Evolutionary conservation across 352 stramenopile genomes (phyloP), one percentile per base, ranked within the genome.

Genomic region (Globisporangium paroecandrum): DNA sequence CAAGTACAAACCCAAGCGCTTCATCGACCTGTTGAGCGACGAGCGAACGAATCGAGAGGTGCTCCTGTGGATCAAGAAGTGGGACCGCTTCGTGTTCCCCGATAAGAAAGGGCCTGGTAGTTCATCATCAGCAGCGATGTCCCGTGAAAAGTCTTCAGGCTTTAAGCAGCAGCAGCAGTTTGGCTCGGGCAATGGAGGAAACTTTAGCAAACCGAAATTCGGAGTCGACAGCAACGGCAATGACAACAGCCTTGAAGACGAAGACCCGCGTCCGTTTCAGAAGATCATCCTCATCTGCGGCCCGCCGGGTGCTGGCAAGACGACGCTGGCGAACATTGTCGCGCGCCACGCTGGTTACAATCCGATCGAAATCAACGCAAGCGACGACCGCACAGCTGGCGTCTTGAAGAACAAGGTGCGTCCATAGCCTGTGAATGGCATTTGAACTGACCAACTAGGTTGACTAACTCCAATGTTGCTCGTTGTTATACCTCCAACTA

Each of bases 291-390:
- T 99, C 7, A 85, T 99, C 12, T 98, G 89, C 69, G 97, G 97
- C 12, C 91, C 94, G 7, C 93, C 96, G 15, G 95, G 96, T 55
- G 84, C 93, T 0, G 96, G 96, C 18, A 99, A 99, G 77, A 99
- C 96, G 2, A 99, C 97, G 13, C 76, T 99, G 51, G 98, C 97
- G 9, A 97, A 99, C 68, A 97, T 99, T 55, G 82, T 98, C 22
- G 97, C 97, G 8, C 81, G 81, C 38, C 95, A 99, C 72, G 93
- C 93, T n/a, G 98, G 98, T 5, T 99, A 99, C 81, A 94, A 97
- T 55, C 89, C 95, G 0, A 89, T 99, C 51, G 98, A 99, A 79
- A 83, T 99, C 8, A 99, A 99, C 79, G 98, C 97, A 41, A 99
- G 93, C 41, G 98, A 99, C 77, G 98, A 99, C 75, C 85, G 98